These are phyloP conservation scores for Erythrophleum fordii DNA, from an alignment of 306 rosid species.

Conservation along the genomic window DNA sequence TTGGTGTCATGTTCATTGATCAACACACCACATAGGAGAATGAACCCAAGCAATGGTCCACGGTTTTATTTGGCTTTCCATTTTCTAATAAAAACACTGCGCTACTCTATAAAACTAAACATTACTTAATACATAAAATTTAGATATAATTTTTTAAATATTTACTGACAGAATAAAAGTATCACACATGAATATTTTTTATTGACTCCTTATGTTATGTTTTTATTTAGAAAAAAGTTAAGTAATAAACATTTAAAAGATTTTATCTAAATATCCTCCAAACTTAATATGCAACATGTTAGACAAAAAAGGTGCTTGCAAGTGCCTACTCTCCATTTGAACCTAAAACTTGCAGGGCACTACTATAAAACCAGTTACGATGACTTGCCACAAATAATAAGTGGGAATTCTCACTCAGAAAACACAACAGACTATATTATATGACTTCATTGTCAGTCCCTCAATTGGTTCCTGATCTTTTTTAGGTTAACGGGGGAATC, in stretches of 20 bases:
- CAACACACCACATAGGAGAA: neutral
- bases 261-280: no score
- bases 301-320: neutral
- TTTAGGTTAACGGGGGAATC: neutral
- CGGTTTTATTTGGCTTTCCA: neutral
- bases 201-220: no score
- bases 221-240: no score
- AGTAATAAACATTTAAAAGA: no score
- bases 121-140: no score
- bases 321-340: neutral
- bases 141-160: no score
- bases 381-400: neutral
- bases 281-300: neutral
- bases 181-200: no score
- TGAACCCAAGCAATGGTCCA: neutral
- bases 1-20: neutral
- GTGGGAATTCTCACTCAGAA: neutral
- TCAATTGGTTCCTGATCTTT: neutral
- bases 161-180: no score
- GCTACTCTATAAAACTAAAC: neutral
- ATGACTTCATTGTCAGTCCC: neutral
- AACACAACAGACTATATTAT: neutral
- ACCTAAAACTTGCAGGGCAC: neutral
- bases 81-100: neutral
- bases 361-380: neutral